Evolutionary conservation across 345 rosid species (phyloP).

Genomic region (Xanthoceras sorbifolium): DNA sequence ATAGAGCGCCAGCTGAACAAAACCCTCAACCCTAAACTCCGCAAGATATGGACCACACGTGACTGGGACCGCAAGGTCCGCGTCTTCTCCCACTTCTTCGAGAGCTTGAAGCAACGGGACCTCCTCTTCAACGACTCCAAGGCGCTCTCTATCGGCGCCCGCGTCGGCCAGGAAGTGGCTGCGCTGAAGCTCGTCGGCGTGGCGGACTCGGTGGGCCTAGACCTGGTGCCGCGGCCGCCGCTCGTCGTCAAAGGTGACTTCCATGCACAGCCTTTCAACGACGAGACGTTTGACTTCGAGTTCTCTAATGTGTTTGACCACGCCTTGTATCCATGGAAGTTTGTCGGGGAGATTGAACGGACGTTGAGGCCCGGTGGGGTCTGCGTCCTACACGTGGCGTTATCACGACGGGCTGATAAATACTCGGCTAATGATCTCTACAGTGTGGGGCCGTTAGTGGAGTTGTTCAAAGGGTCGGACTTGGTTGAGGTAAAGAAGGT

Average conservation of each 20-base stretch:
- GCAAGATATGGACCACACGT: slow-evolving; percentile 39
- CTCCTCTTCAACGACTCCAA: slow-evolving; percentile 31
- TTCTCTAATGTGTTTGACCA: slow-evolving; percentile 53
- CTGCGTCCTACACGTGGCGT: slow-evolving; percentile 42
- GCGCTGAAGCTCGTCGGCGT: slow-evolving; percentile 36
- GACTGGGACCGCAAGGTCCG: slow-evolving; percentile 47
- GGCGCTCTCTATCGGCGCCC: slow-evolving; percentile 42
- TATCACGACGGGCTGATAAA: slow-evolving; percentile 39
- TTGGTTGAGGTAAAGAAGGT: slow-evolving; percentile 30
- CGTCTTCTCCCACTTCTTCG: slow-evolving; percentile 35
- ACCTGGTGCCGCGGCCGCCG: slow-evolving; percentile 43
- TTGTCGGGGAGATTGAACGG: slow-evolving; percentile 47
- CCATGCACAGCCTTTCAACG: slow-evolving; percentile 43
- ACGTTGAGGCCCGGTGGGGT: slow-evolving; percentile 40
- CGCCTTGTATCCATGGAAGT: slow-evolving; percentile 37
- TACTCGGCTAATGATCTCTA: slow-evolving; percentile 46
- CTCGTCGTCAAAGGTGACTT: slow-evolving; percentile 44
- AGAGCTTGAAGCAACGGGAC: slow-evolving; percentile 22
- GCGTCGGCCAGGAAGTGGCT: slow-evolving; percentile 47
- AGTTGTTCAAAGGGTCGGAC: slow-evolving; percentile 34
- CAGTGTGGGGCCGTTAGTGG: slow-evolving; percentile 32
- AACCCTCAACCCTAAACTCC: slow-evolving; percentile 46
- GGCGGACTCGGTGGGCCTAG: slow-evolving; percentile 38
- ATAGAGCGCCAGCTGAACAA: slow-evolving; percentile 43
- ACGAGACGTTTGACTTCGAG: slow-evolving; percentile 41